Percentiles rank a stretch among this genome's conserved stretches.
Conservation (phyloP, 192 early-diverging fungal species). For the Coemansia sp. region DNA sequence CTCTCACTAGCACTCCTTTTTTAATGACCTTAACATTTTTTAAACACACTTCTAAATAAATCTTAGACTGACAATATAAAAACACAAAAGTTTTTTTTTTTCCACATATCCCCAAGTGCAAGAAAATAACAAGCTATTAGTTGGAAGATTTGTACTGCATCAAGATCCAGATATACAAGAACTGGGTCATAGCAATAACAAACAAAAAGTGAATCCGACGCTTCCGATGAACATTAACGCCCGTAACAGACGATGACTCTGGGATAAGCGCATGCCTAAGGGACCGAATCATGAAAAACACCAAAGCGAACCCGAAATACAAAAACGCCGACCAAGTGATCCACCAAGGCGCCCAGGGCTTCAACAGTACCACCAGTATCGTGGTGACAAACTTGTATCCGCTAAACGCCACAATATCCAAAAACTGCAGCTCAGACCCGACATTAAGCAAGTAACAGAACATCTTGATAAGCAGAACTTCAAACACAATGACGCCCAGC, state of each 20-base stretch:
- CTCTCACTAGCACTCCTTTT: neutral
- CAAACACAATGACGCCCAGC: constrained; percentile 74
- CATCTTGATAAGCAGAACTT: constrained; percentile 82
- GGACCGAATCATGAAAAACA: constrained; percentile 87
- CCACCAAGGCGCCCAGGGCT: constrained; percentile 54
- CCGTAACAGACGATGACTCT: constrained; percentile 64
- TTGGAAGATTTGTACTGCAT: constrained; percentile 57
- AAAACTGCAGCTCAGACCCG: constrained; percentile 74
- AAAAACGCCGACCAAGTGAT: constrained; percentile 70
- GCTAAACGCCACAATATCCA: constrained; percentile 87
- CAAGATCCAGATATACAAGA: constrained; percentile 81
- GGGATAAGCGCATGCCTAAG: constrained; percentile 76
- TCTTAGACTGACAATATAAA: neutral
- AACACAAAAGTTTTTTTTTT: neutral
- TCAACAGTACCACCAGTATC: constrained; percentile 54
- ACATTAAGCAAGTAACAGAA: constrained; percentile 90
- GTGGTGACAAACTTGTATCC: constrained; percentile 95
- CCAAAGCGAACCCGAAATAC: constrained; percentile 76
- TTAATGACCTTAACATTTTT: too few species aligned
- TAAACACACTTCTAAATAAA: too few species aligned
- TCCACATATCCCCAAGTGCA: neutral
- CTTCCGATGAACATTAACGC: constrained; percentile 71
- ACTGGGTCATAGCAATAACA: constrained; percentile 79
- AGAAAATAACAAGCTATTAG: neutral
- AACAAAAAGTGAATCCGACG: constrained; percentile 89